Conservation (phyloP, 805 yeast species). For the Dipodascus albidus region DNA sequence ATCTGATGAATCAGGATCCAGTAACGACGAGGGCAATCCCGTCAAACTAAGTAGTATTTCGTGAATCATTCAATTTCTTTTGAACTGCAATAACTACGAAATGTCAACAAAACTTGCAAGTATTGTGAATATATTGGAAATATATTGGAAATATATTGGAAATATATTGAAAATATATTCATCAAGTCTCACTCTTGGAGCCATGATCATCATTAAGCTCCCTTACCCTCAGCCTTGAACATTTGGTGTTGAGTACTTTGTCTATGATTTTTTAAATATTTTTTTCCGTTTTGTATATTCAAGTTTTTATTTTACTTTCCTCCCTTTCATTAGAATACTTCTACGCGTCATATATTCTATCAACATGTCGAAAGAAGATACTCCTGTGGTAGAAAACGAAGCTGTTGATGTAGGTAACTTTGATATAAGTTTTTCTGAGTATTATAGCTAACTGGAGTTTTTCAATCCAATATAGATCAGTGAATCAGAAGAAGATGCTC, state of each 20-base stretch:
- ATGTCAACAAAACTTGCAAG: no score
- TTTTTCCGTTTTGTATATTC: neutral
- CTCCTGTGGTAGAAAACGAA: neutral
- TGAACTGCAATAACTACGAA: no score
- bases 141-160: no score
- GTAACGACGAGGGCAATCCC: constrained; percentile 8
- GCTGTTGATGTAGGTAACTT: neutral
- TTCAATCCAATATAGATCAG: neutral
- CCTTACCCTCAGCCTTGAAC: neutral
- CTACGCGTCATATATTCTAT: neutral
- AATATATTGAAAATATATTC: no score
- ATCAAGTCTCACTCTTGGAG: no score
- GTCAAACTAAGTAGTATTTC: constrained; percentile 16
- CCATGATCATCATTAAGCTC: no score
- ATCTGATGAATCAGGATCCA: constrained; percentile 6
- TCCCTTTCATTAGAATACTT: neutral
- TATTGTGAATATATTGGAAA: no score
- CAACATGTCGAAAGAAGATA: neutral
- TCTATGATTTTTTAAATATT: neutral
- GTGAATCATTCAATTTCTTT: constrained; percentile 19
- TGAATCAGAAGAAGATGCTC: neutral
- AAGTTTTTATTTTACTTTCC: neutral
- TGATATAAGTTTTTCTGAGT: neutral
- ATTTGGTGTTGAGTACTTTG: neutral
- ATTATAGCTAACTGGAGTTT: neutral